A percentile compares a stretch with the other conserved stretches of the same genome.
Evolutionary conservation across 257 asterid species (phyloP).

Genomic region (Nemophila menziesii): DNA sequence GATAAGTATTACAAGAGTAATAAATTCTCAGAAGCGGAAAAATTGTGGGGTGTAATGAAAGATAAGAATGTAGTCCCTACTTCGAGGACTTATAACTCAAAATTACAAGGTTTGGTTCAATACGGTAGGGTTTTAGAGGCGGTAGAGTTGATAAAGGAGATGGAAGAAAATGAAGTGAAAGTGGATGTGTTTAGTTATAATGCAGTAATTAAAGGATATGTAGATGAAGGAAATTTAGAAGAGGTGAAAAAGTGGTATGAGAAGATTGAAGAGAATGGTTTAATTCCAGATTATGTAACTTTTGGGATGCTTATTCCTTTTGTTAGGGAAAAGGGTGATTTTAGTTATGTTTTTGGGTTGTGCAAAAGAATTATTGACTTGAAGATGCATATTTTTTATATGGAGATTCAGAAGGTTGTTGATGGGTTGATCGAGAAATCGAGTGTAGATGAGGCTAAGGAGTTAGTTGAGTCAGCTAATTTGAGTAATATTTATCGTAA

Average conservation of each 20-base stretch:
- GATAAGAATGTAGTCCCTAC: constrained; percentile 19
- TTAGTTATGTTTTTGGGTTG: constrained; percentile 29
- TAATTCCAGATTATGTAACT: constrained; percentile 17
- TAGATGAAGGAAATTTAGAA: constrained; percentile 17
- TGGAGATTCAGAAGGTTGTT: constrained; percentile 30
- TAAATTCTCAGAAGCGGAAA: constrained; percentile 31
- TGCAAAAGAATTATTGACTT: constrained; percentile 26
- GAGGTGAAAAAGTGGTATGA: constrained; percentile 33
- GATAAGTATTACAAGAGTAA: constrained; percentile 16
- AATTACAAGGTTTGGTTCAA: constrained; percentile 24
- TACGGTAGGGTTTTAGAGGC: constrained; percentile 19
- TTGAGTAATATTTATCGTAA: constrained; percentile 21
- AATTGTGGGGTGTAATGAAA: constrained; percentile 25
- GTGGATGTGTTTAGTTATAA: constrained; percentile 30
- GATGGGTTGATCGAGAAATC: constrained; percentile 25
- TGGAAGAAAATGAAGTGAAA: constrained; percentile 19
- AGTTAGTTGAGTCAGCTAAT: constrained; percentile 28
- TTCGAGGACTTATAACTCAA: constrained; percentile 24
- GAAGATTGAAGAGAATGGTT: constrained; percentile 14
- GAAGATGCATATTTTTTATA: constrained; percentile 20
- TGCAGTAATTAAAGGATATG: constrained; percentile 24
- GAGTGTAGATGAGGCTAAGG: constrained; percentile 25
- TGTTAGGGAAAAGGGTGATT: constrained; percentile 28
- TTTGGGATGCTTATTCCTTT: constrained; percentile 14
- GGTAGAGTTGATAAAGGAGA: constrained; percentile 15